Evolutionary conservation across 169 alveolate genomes (phyloP), one percentile per base, ranked within the genome.

Genomic region (Condylostoma magnum): DNA sequence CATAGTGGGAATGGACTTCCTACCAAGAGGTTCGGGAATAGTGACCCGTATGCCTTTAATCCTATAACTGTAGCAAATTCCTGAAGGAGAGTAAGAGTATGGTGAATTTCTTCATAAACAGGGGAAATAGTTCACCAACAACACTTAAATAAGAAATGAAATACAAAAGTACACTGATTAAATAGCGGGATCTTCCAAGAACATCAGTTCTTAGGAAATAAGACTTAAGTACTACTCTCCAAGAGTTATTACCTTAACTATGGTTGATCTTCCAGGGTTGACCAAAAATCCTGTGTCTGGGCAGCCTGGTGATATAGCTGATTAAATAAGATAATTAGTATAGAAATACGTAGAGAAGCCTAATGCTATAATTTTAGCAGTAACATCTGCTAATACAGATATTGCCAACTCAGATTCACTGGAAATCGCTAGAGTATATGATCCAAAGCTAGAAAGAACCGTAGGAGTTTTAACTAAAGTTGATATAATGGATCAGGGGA

Each of bases 11-110:
- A 83, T 90, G 65, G 98, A 97, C 57, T 95, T 98, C 80, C 86
- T 97, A 58, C 99, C 99, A 5, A 82, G 99, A 70, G 99, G 99
- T 20, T 95, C 93, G 31, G 99, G 99, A 53, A 97, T 97, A 12
- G 99, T 97, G 12, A 98, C 99, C 18, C 85, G 99, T 51, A 84
- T 99, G 43, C 99, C 99, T 0, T 89, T 97, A 28, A 93, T 96
- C 52, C 82, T 98, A 20, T 96, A 95, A 83, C 88, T 97, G 34
- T 53, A 85, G 33, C 54, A 66, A 41, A 72, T 51, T 3, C 58
- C 41, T 25, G 53, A 36, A 18, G 76, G 44, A 6, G 44, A n/a
- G 2, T 51, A 43, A 2, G 43, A 6, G 2, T 46, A 18, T 2
- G 75, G 43, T 1, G 58, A 44, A 30, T 66, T 66, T 50, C 50